Conservation (phyloP, 345 rosid species). For the Raphanus raphanistrum region DNA sequence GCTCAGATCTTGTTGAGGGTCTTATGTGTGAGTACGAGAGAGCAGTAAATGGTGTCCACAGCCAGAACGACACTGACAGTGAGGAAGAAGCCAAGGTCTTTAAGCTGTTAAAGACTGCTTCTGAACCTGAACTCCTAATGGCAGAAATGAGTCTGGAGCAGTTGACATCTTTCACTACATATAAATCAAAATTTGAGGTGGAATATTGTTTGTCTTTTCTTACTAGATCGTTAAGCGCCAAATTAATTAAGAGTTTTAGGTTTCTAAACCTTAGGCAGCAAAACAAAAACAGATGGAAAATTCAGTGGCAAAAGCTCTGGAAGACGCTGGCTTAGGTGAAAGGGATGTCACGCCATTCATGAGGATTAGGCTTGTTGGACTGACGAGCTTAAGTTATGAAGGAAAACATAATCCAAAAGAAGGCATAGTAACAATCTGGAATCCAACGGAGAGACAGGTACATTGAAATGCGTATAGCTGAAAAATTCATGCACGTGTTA, state of each 20-base stretch:
- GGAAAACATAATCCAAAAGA: slow-evolving; percentile 49
- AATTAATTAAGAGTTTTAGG: background rate
- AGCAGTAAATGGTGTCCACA: slow-evolving; percentile 41
- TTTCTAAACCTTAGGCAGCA: slow-evolving; percentile 50
- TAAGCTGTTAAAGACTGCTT: slow-evolving; percentile 72
- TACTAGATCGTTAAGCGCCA: background rate
- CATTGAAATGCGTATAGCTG: slow-evolving; percentile 10
- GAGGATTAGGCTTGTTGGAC: slow-evolving; percentile 84
- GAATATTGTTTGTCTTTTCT: slow-evolving; percentile 24
- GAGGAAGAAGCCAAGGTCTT: slow-evolving; percentile 83
- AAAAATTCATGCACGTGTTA: slow-evolving; percentile 6
- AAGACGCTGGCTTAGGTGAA: slow-evolving; percentile 64
- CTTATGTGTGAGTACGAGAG: slow-evolving; percentile 63
- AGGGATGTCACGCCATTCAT: slow-evolving; percentile 86
- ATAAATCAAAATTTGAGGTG: slow-evolving; percentile 78
- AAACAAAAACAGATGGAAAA: slow-evolving; percentile 65
- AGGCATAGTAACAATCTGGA: slow-evolving; percentile 91
- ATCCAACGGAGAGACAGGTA: slow-evolving; percentile 89
- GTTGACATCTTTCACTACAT: slow-evolving; percentile 62
- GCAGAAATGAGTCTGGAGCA: slow-evolving; percentile 93
- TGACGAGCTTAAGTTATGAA: slow-evolving; percentile 44
- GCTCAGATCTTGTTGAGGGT: slow-evolving; percentile 63
- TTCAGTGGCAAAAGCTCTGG: slow-evolving; percentile 66
- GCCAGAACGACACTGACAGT: slow-evolving; percentile 60
- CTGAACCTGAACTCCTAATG: slow-evolving; percentile 93